Percentiles rank a stretch among this genome's conserved stretches.
Evolutionary conservation across 208 protist genomes (phyloP).

Genomic region (Trypanosoma cruzi): DNA sequence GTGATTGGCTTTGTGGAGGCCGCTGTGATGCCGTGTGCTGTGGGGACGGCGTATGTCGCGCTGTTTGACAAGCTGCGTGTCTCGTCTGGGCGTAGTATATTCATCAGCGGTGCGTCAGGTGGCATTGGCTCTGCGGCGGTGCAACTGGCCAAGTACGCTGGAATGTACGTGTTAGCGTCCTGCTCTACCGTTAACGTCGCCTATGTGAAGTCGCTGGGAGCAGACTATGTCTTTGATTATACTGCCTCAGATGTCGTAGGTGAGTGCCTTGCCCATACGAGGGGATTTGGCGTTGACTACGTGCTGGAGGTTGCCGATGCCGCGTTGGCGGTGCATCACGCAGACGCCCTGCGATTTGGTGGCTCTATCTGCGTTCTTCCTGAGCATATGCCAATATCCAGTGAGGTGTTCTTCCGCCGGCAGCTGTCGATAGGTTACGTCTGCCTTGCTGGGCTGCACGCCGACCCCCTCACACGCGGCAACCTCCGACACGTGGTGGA

Average conservation of each 20-base stretch:
- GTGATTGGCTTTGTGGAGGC: slow-evolving; percentile 78
- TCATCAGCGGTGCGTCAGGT: slow-evolving; percentile 76
- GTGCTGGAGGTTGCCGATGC: slow-evolving; percentile 60
- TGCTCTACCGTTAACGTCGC: slow-evolving; percentile 57
- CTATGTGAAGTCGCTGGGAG: slow-evolving; percentile 61
- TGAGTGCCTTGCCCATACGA: slow-evolving; percentile 50
- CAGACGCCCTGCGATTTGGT: slow-evolving; percentile 62
- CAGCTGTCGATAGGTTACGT: slow-evolving; percentile 75
- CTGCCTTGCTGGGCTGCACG: slow-evolving; percentile 46
- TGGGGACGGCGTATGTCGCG: slow-evolving; percentile 64
- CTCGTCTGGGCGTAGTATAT: slow-evolving; percentile 58
- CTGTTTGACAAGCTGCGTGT: slow-evolving; percentile 80
- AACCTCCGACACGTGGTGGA: slow-evolving; percentile 47
- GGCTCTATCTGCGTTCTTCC: slow-evolving; percentile 65
- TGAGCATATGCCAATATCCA: slow-evolving; percentile 26
- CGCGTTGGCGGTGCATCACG: slow-evolving; percentile 38
- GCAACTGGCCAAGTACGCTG: slow-evolving; percentile 77
- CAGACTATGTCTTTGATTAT: slow-evolving; percentile 79
- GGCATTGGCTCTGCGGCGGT: slow-evolving; percentile 77
- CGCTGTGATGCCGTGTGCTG: slow-evolving; percentile 62
- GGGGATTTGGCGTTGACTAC: slow-evolving; percentile 82
- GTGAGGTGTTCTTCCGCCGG: slow-evolving; percentile 50
- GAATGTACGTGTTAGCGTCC: slow-evolving; percentile 63
- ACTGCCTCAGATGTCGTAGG: slow-evolving; percentile 48
- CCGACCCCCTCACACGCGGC: slow-evolving; percentile 31